A percentile compares a stretch with the other conserved stretches of the same genome.
These are phyloP conservation scores for Rhododendron ferrugineum DNA, from an alignment of 148 eudicot species.

Conservation along the genomic window DNA sequence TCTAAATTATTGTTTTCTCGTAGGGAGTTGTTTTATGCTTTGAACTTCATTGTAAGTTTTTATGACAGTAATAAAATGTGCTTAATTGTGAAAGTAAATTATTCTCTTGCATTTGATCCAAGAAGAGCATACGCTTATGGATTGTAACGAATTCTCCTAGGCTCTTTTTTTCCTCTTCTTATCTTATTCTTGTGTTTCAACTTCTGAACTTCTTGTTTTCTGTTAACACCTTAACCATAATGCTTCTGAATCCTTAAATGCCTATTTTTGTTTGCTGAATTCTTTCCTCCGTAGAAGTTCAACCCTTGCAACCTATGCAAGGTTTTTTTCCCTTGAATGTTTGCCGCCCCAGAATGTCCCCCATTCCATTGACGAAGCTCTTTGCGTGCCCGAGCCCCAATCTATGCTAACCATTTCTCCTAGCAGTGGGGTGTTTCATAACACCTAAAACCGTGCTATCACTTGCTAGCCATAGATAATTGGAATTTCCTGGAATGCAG, in stretches of 20 bases:
- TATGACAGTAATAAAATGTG: not conserved
- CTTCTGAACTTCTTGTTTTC: not conserved
- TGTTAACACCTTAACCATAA: not conserved
- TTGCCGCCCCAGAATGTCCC: not conserved
- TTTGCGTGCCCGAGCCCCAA: not conserved
- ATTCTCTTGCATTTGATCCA: not conserved
- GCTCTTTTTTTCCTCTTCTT: not conserved
- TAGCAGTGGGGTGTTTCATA: not conserved
- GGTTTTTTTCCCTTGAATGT: not conserved
- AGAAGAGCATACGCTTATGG: not conserved
- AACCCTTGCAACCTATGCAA: not conserved
- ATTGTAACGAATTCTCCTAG: not conserved
- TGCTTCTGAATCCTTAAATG: not conserved
- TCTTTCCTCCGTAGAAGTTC: not conserved
- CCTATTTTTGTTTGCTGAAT: not conserved
- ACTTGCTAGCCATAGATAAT: not conserved
- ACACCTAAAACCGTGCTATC: not conserved
- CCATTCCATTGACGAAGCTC: not conserved
- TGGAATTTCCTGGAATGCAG: not conserved
- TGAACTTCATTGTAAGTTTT: not conserved
- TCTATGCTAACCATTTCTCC: not conserved
- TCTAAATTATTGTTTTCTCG: not conserved
- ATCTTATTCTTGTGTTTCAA: not conserved
- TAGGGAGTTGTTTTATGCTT: not conserved
- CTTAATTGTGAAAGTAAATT: not conserved